Evolutionary conservation across 164 flowering plant genomes (phyloP), one percentile per base, ranked within the genome.

Genomic region (Nymphaea thermarum): DNA sequence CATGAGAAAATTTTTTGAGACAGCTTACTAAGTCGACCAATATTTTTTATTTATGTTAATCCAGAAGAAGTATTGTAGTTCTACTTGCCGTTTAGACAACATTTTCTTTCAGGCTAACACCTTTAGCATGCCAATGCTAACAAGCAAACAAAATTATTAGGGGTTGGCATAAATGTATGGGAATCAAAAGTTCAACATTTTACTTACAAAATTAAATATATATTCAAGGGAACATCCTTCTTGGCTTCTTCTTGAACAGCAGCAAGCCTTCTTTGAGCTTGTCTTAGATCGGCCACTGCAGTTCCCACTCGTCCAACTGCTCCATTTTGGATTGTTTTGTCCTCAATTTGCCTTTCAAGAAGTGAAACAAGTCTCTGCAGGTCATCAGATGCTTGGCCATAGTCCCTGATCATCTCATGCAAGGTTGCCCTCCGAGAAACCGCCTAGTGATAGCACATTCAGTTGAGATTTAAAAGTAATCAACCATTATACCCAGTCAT

Each of bases 171-270:
- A 25, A 25, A 25, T 25, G 36, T 1, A 25, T 25, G 36, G 1
- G 60, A 55, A 8, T 10, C 60, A 55, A 10, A 55, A 55, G 60
- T 10, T 55, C 16, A 55, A 8, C 10, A 55, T 55, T 62, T 6
- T 4, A 86, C 99, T 86, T 82, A 94, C 99, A 94, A 71, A 70
- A 94, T 91, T 68, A 84, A 84, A 70, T 91, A 91, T 60, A 90
- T 69, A 74, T 94, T 84, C 82, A 91, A 72, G 11, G 88, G 80
- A 16, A 75, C 71, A 67, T 73, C 98, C 64, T 78, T 88, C 74
- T 80, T 90, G 36, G 88, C 80, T 77, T 82, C 84, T 68, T 85
- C 87, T 77, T 88, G 91, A 73, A 86, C 70, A 4, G 68, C 62
- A 43, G 86, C 84, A 70, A 85, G 80, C 42, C 76, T 83, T 14